Evolutionary conservation across 371 early-diverging fungal species (phyloP), one percentile per base, ranked within the genome.

Genomic region (Mucor sp.): DNA sequence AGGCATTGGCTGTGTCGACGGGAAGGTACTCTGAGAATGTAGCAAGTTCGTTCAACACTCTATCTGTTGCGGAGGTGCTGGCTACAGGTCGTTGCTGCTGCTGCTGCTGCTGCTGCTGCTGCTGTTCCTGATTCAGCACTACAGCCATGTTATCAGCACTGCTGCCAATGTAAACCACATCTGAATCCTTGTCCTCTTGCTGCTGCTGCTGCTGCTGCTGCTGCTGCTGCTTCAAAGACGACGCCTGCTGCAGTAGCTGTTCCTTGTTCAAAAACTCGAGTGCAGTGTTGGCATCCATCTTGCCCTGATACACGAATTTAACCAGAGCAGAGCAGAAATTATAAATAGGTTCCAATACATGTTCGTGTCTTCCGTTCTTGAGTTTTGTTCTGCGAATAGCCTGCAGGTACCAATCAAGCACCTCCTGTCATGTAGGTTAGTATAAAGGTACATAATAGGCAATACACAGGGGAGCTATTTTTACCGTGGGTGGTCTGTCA

Each of bases 291-390:
- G 89, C 83, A 59, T 79, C 66, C 5, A 90, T 80, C 43, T 78
- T 75, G 15, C 75, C 74, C 21, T 63, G 23, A 8, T 70, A 74
- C 4, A 90, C 66, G 44, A 80, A 78, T 66, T 92, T 92, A 15
- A 76, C 75, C 25, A 91, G 60, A 1, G 80, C 75, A 15, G 90
- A 87, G 30, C 83, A 79, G 12, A 91, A 70, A 37, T 84, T 80
- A 70, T 87, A 86, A 1, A 78, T 68, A 9, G 90, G 86, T 58
- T 91, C 90, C 32, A 88, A 70, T 21, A 87, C 81, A 44, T 67
- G 78, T 47, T 89, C 90, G 57, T 85, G 80, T 15, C 57, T 61
- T 27, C 85, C 86, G 53, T 71, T 82, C 69, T 77, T 84, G 4
- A 53, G 35, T 2, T 85, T 86, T 0, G 83, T 78, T 12, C 76